Evolutionary conservation across 1,139 yeast species (phyloP), one percentile per base, ranked within the genome.

Genomic region (Zygoascus sp.): DNA sequence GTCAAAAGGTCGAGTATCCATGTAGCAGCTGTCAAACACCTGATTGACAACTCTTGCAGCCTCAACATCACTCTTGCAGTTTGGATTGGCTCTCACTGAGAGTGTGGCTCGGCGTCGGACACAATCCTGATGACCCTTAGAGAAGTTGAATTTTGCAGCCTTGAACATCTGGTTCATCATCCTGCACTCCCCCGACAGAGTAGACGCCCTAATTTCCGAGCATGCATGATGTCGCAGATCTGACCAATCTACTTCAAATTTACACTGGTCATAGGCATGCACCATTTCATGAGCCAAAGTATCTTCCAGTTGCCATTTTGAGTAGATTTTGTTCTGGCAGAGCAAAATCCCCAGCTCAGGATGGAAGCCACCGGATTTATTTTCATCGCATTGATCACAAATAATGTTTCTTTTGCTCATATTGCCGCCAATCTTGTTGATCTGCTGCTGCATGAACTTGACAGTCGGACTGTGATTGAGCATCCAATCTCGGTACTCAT

Each of bases 1-100:
- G 59, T 92, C 98, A 66, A 88, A 92, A 0, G 98, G 98, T 58
- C 99, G 74, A 1, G 98, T 92, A 63, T 92, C 98, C 60, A 81
- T 82, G 63, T 89, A 94, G 63, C 99, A 92, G 28, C 94, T 83
- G 53, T 83, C 85, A 83, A 95, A 92, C 9, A 92, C 97, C 52
- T 84, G 82, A 55, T 83, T 80, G 2, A 94, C 97, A 4, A 80
- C 83, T 52, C 75, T 74, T 48, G 79, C 81, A 0, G 99, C 99
- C 54, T 84, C 83, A 45, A 80, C 83, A 50, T 74, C 72, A 54
- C 74, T 75, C 55, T 76, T 72, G 64, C 98, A 94, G 46, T 74
- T 74, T 1, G 98, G 98, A 65, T 92, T 90, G 0, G 87, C 94
- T 55, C 75, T 65, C 4, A 92, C 97, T 45, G 96, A 84, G 40